Conservation (phyloP, 331 rosid genomes). For the Telfairia occidentalis region DNA sequence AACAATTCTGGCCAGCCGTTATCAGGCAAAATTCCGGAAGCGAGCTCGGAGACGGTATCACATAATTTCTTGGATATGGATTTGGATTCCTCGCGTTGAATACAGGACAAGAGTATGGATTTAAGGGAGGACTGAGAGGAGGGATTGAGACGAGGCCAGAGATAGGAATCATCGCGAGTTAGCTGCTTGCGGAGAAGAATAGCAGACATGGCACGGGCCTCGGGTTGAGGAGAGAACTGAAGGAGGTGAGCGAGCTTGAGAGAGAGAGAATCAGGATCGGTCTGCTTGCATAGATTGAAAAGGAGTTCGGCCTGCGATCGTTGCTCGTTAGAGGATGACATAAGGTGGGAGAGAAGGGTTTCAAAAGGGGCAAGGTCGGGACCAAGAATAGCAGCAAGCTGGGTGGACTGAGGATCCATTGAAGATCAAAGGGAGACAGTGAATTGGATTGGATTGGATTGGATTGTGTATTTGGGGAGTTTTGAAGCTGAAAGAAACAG, state of each 20-base stretch:
- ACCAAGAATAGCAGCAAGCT: slow-evolving; percentile 73
- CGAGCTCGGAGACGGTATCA: slow-evolving; percentile 90
- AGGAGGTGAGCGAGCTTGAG: slow-evolving; percentile 85
- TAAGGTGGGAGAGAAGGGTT: slow-evolving; percentile 75
- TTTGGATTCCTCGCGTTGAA: slow-evolving; percentile 59
- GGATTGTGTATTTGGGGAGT: background rate
- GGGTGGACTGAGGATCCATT: slow-evolving; percentile 80
- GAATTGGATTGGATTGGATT: background rate
- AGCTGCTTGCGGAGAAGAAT: slow-evolving; percentile 88
- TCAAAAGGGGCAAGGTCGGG: slow-evolving; percentile 69
- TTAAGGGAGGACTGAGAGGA: slow-evolving; percentile 56
- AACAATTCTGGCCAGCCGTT: slow-evolving; percentile 82
- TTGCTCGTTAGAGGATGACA: slow-evolving; percentile 85
- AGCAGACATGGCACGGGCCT: slow-evolving; percentile 92
- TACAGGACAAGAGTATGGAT: slow-evolving; percentile 57
- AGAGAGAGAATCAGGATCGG: slow-evolving; percentile 73
- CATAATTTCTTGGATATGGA: slow-evolving; percentile 76
- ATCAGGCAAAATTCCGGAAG: slow-evolving; percentile 76
- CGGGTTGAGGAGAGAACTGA: slow-evolving; percentile 52
- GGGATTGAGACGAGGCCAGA: slow-evolving; percentile 68
- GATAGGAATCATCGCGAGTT: slow-evolving; percentile 79
- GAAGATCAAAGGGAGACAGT: slow-evolving; percentile 16
- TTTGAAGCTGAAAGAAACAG: background rate
- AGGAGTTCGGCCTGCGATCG: slow-evolving; percentile 78
- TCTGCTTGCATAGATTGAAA: slow-evolving; percentile 89